These are phyloP conservation scores for Somion occarium DNA, from an alignment of 1,284 basidiomycete genomes.

Conservation along the genomic window DNA sequence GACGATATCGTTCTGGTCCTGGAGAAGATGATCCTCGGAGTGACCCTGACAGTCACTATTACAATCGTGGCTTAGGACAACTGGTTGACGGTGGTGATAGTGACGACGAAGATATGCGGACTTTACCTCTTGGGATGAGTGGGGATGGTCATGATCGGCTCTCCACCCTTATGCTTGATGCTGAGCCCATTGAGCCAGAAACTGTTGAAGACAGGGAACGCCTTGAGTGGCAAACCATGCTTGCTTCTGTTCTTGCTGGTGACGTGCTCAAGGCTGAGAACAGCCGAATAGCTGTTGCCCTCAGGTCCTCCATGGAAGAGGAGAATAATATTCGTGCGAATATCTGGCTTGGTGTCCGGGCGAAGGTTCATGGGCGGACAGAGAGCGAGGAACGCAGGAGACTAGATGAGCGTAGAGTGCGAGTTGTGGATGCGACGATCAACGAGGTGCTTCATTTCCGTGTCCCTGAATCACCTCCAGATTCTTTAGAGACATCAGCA, in stretches of 20 bases:
- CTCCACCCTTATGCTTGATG: slow-evolving; percentile 50
- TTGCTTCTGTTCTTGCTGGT: slow-evolving; percentile 87
- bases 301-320: slow-evolving; percentile 65
- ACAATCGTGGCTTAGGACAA: slow-evolving; percentile 66
- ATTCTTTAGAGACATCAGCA: slow-evolving; percentile 37
- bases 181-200: slow-evolving; percentile 55
- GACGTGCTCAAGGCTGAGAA: slow-evolving; percentile 94
- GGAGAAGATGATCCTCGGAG: slow-evolving; percentile 61
- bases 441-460: slow-evolving; percentile 80
- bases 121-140: slow-evolving; percentile 33
- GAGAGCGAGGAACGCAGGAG: slow-evolving; percentile 80
- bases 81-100: slow-evolving; percentile 70
- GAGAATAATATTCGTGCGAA: slow-evolving; percentile 62
- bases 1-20: slow-evolving; percentile 57
- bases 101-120: slow-evolving; percentile 63
- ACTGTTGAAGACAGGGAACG: slow-evolving; percentile 75
- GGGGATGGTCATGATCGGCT: slow-evolving; percentile 48
- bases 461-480: slow-evolving; percentile 36
- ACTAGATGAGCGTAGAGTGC: slow-evolving; percentile 78
- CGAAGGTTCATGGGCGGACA: slow-evolving; percentile 76
- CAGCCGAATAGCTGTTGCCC: slow-evolving; percentile 75
- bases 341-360: slow-evolving; percentile 90
- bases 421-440: slow-evolving; percentile 78
- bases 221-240: slow-evolving; percentile 92
- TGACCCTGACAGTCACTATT: slow-evolving; percentile 73